Conservation (phyloP, 2,329 filamentous ascomycete species). For the Pseudogymnoascus sp. region DNA sequence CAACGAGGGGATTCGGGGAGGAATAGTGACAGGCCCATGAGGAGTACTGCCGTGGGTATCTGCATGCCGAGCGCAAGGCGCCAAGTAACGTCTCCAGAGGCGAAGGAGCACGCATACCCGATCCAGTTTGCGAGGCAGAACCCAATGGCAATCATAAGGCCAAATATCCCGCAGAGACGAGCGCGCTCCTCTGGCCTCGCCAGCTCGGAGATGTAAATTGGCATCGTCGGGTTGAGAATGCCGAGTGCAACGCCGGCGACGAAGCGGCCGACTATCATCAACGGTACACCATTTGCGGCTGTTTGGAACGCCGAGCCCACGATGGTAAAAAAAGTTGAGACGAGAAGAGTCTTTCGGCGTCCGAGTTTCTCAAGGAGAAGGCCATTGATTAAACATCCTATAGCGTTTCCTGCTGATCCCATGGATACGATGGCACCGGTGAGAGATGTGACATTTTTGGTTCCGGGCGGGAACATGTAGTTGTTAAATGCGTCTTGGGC, state of each 20-base stretch:
- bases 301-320: slow-evolving; percentile 18
- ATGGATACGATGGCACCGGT: neutral
- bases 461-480: slow-evolving; percentile 6
- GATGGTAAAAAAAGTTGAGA: slow-evolving; percentile 15
- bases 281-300: slow-evolving; percentile 16
- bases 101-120: slow-evolving; percentile 19
- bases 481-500: slow-evolving; percentile 1
- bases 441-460: neutral
- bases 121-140: slow-evolving; percentile 20
- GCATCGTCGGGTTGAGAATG: slow-evolving; percentile 15
- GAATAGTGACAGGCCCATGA: slow-evolving; percentile 14
- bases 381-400: neutral
- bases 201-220: slow-evolving; percentile 21
- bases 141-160: slow-evolving; percentile 23
- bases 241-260: slow-evolving; percentile 18
- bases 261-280: slow-evolving; percentile 20
- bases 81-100: slow-evolving; percentile 20
- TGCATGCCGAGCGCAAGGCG: slow-evolving; percentile 24
- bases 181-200: slow-evolving; percentile 18
- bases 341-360: neutral
- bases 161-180: slow-evolving; percentile 18
- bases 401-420: neutral
- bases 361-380: neutral
- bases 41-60: slow-evolving; percentile 18
- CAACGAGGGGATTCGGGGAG: slow-evolving; percentile 17